Evolutionary conservation across 2,329 filamentous ascomycete species (phyloP).

Genomic region (Clonostachys rosea): DNA sequence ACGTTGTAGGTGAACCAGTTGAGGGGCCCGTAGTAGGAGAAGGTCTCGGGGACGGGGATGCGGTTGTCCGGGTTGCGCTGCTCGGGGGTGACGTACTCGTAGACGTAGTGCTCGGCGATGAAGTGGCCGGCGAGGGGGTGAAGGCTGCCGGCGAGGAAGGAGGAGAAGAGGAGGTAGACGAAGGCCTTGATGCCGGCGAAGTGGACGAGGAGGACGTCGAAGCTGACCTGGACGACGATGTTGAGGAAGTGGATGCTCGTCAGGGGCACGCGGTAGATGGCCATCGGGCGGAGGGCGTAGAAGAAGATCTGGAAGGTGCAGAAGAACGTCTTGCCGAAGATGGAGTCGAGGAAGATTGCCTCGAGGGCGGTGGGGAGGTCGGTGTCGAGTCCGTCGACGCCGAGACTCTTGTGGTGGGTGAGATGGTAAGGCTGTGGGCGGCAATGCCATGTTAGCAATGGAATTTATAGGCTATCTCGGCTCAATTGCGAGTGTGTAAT

Average conservation of each 20-base stretch:
- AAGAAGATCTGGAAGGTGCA: constrained; percentile 99
- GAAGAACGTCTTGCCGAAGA: constrained; percentile 97
- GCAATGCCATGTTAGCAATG: constrained; percentile 4
- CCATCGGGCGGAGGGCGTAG: constrained; percentile 94
- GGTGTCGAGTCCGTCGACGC: constrained; percentile 92
- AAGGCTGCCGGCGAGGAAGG: constrained; percentile 88
- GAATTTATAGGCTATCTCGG: neutral
- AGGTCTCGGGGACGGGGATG: constrained; percentile 82
- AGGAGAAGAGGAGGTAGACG: constrained; percentile 80
- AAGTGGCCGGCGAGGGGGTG: constrained; percentile 97
- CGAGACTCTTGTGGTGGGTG: constrained; percentile 97
- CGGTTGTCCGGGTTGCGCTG: constrained; percentile 53
- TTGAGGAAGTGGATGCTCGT: constrained; percentile 84
- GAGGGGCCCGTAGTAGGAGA: constrained; percentile 90
- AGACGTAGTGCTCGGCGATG: constrained; percentile 95
- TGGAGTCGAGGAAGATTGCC: constrained; percentile 87
- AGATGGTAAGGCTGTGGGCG: constrained; percentile 78
- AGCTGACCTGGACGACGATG: constrained; percentile 68
- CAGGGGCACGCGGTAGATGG: constrained; percentile 84
- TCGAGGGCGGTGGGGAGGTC: constrained; percentile 91
- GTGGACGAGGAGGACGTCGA: constrained; percentile 68
- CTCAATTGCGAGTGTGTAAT: constrained; percentile 6
- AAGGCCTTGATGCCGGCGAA: constrained; percentile 54
- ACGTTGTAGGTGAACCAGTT: constrained; percentile 97
- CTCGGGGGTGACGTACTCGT: constrained; percentile 54